phyloP scores from a whole-genome alignment of 225 moss, liverwort and hornwort genomes.

The Polytrichum formosum region DNA sequence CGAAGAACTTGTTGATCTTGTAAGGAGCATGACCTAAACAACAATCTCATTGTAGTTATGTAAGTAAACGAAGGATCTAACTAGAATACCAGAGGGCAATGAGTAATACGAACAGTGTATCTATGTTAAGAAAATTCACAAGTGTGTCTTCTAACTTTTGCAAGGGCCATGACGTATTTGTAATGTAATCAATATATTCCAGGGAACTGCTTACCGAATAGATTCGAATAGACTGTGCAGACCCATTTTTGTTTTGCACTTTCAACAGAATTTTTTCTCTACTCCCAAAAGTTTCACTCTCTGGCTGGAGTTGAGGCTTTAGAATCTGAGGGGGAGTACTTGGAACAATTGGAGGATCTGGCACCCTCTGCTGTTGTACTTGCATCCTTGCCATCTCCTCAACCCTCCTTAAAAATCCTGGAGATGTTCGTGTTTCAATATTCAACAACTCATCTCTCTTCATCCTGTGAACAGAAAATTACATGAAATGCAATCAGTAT shows the following conservation, averaged over 20 bases:
- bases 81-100: no score
- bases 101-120: no score
- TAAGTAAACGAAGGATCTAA: no score
- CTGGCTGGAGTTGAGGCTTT: constrained; percentile 6
- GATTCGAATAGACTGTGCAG: constrained; percentile 40
- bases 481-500: not conserved
- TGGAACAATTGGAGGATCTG: not conserved
- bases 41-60: no score
- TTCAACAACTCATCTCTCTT: constrained; percentile 33
- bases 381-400: constrained; percentile 39
- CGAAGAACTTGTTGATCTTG: no score
- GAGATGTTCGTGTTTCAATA: constrained; percentile 30
- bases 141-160: no score
- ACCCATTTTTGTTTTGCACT: constrained; percentile 58
- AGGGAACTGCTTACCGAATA: constrained; percentile 37
- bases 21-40: no score
- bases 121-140: no score
- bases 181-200: not conserved
- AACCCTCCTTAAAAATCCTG: constrained; percentile 27
- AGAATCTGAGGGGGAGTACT: constrained; percentile 2
- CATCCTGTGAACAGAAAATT: constrained; percentile 15
- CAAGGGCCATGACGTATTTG: no score
- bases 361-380: constrained; percentile 24
- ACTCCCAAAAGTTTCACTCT: constrained; percentile 16
- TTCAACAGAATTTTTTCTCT: constrained; percentile 66